Conservation (phyloP, 108 stramenopile genomes). For the Nitzschia sp. region DNA sequence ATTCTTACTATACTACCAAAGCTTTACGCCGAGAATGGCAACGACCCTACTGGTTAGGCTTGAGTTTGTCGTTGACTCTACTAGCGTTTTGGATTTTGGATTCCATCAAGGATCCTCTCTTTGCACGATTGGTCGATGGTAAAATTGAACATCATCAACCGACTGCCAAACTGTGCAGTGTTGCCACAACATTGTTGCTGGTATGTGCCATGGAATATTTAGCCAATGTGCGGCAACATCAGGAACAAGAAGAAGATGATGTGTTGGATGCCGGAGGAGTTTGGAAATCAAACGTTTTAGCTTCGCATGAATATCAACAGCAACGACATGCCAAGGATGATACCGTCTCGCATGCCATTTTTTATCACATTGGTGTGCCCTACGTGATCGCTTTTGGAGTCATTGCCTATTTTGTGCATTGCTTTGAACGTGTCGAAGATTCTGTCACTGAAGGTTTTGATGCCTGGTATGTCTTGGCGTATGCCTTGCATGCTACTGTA, state of each 20-base stretch:
- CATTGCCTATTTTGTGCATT: conserved; percentile 26
- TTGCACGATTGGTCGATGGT: conserved; percentile 82
- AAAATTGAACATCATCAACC: conserved; percentile 88
- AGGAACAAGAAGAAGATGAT: conserved; percentile 41
- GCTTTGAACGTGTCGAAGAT: conserved; percentile 18
- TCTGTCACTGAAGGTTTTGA: conserved; percentile 7
- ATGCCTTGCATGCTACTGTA: conserved; percentile 84
- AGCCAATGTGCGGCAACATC: conserved; percentile 34
- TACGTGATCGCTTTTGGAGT: conserved; percentile 63
- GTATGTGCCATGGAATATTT: conserved; percentile 72
- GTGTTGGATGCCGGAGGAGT: conserved; percentile 46
- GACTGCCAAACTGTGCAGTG: conserved; percentile 83
- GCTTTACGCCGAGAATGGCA: conserved; percentile 32
- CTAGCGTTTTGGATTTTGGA: conserved; percentile 88
- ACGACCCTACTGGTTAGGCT: conserved; percentile 58
- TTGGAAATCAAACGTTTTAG: conserved; percentile 34
- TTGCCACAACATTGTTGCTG: conserved; percentile 61
- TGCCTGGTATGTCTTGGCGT: conserved; percentile 78
- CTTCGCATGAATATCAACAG: not conserved
- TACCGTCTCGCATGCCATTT: conserved; percentile 51
- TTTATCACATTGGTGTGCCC: conserved; percentile 63
- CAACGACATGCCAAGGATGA: conserved; percentile 25
- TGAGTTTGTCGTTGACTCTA: conserved; percentile 45
- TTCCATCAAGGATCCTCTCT: conserved; percentile 93
- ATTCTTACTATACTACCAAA: conserved; percentile 3